Evolutionary conservation across 257 asterid genomes (phyloP), one percentile per base, ranked within the genome.

Genomic region (Paraleonurus japonicus): DNA sequence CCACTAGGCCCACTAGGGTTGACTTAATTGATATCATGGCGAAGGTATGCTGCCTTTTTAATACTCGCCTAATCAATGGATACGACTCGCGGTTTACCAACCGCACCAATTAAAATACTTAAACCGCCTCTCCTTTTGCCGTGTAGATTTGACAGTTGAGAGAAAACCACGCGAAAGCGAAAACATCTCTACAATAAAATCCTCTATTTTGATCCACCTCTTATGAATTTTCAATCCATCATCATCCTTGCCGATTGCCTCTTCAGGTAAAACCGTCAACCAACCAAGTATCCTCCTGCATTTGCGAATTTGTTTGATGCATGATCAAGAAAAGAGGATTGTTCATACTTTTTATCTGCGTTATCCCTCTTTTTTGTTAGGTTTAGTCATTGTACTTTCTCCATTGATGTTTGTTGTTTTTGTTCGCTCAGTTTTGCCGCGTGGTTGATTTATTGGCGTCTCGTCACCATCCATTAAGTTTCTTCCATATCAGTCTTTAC

Each of bases 41-140:
- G 0, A 55, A 55, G 61, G 17, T 10, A 8, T 55, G 61, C 30
- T 0, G 2, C n/a, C n/a, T n/a, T 19, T 57, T 10, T 26, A 57
- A 54, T 54, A 54, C 4, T 3, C 9, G 7, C 4, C 4, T 23
- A 62, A 19, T 22, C 47, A 58, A 17, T 47, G 60, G 1, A 50
- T 24, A 57, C 27, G 13, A 4, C 23, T 59, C 15, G 39, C 69
- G 70, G 78, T 53, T 78, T 54, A 73, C 79, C 82, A 24, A 69
- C 76, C 65, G n/a, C 60, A 69, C 79, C 76, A 73, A 67, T 61
- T 67, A 65, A 30, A 41, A 64, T 22, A 45, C 54, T 50, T 26
- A 61, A 78, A 43, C 69, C 20, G 67, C 50, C n/a, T 8, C 43
- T 43, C 47, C 16, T 45, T 65, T 32, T 61, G 62, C 33, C 74